A percentile compares a stretch with the other conserved stretches of the same genome.
Conservation (phyloP, 2,329 filamentous ascomycete genomes). For the Alternaria angustiovoidea region DNA sequence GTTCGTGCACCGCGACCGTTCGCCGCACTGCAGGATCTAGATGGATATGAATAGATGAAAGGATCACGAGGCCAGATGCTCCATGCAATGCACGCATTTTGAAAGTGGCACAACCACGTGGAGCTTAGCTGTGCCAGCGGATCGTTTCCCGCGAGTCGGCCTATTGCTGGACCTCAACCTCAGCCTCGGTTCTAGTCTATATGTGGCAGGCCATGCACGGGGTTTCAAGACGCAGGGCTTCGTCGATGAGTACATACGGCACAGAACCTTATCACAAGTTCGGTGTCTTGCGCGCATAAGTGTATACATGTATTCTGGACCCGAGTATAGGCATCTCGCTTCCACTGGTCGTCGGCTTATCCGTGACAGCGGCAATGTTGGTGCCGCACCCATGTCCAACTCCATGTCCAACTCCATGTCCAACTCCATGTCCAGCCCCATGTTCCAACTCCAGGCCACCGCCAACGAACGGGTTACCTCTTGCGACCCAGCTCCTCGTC, state of each 20-base stretch:
- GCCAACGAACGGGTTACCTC: neutral
- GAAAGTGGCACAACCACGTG: conserved; percentile 5
- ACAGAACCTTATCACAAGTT: conserved; percentile 1
- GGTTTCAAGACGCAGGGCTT: neutral
- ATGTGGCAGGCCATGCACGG: conserved; percentile 3
- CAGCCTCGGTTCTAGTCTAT: conserved; percentile 1
- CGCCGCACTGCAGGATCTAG: neutral
- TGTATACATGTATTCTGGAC: neutral
- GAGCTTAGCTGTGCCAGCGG: conserved; percentile 1
- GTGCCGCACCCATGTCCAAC: neutral
- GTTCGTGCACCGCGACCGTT: neutral
- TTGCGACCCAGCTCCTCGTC: neutral
- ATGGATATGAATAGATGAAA: conserved; percentile 10
- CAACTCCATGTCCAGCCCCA: neutral
- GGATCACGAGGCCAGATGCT: neutral
- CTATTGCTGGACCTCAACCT: conserved; percentile 5
- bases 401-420: neutral
- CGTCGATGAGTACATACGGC: neutral
- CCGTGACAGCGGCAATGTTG: conserved; percentile 5
- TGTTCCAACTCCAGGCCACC: neutral
- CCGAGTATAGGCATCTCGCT: neutral
- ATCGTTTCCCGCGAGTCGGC: neutral
- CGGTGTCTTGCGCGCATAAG: neutral
- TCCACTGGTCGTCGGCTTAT: neutral
- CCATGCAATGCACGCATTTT: neutral